Evolutionary conservation across 768 basidiomycete genomes (phyloP).

Genomic region (Auricularia sp.): DNA sequence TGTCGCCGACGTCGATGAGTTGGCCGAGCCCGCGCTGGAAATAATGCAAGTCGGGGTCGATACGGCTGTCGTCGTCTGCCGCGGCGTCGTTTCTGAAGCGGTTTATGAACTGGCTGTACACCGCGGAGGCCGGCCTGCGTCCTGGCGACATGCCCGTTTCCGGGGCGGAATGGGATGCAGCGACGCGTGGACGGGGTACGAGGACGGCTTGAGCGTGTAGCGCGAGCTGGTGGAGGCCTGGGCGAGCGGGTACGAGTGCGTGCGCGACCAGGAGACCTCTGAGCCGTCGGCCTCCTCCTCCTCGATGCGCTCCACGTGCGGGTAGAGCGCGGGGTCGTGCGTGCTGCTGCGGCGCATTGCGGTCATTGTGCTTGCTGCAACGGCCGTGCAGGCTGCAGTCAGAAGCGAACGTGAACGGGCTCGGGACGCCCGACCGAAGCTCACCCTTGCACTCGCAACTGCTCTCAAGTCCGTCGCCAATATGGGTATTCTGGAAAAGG

Average conservation of each 20-base stretch:
- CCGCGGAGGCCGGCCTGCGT: constrained; percentile 22
- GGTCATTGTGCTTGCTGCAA: not conserved
- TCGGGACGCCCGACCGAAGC: not conserved
- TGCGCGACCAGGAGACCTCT: constrained; percentile 25
- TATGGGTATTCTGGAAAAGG: constrained; percentile 96
- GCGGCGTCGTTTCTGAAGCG: constrained; percentile 58
- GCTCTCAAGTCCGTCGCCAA: not conserved
- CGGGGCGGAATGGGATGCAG: constrained; percentile 8
- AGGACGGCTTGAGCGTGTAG: constrained; percentile 20
- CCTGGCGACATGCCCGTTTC: constrained; percentile 10
- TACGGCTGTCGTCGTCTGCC: constrained; percentile 55
- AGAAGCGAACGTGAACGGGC: no score
- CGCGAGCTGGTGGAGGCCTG: constrained; percentile 1
- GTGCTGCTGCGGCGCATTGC: constrained; percentile 30
- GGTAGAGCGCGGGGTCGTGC: constrained; percentile 59
- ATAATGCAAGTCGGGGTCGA: constrained; percentile 78
- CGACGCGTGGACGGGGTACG: constrained; percentile 18
- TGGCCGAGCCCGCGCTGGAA: constrained; percentile 62
- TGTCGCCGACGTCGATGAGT: constrained; percentile 55
- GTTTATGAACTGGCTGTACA: constrained; percentile 72
- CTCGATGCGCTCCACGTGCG: constrained; percentile 48
- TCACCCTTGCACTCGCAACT: not conserved
- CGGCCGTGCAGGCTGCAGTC: no score
- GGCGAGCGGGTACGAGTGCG: not conserved
- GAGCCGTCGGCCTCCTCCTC: constrained; percentile 26